phyloP scores from a whole-genome alignment of 257 asterid genomes.

The Verbena officinalis region DNA sequence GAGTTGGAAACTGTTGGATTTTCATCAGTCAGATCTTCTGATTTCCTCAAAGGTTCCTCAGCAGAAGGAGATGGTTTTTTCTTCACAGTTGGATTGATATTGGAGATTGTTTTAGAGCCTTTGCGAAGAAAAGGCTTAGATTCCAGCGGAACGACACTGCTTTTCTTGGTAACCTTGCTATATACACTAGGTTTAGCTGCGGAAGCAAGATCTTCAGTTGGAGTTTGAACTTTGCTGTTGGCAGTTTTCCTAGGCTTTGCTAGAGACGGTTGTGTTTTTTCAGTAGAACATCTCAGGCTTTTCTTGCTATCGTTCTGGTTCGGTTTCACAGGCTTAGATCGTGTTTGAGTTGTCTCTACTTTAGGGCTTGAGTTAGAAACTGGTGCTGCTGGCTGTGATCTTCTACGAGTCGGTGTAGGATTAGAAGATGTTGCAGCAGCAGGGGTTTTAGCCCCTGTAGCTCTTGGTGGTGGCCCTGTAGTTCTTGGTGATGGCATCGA shows the following conservation, averaged over 20 bases:
- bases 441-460: slow-evolving; percentile 62
- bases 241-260: slow-evolving; percentile 52
- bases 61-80: slow-evolving; percentile 48
- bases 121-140: slow-evolving; percentile 92
- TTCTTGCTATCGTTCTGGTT: slow-evolving; percentile 53
- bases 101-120: slow-evolving; percentile 65
- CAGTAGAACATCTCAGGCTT: slow-evolving; percentile 46
- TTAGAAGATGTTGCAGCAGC: slow-evolving; percentile 41
- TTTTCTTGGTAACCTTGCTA: slow-evolving; percentile 81
- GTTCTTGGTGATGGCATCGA: slow-evolving; percentile 69
- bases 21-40: slow-evolving; percentile 44
- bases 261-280: slow-evolving; percentile 57
- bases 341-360: slow-evolving; percentile 50
- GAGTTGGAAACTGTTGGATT: slow-evolving; percentile 41
- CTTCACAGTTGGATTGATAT: slow-evolving; percentile 49
- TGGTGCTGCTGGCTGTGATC: slow-evolving; percentile 60
- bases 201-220: slow-evolving; percentile 52
- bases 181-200: slow-evolving; percentile 63
- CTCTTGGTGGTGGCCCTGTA: slow-evolving; percentile 61
- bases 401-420: slow-evolving; percentile 58
- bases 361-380: slow-evolving; percentile 54
- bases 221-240: slow-evolving; percentile 55
- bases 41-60: slow-evolving; percentile 46
- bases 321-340: slow-evolving; percentile 50
- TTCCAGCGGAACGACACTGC: slow-evolving; percentile 92